phyloP scores from a whole-genome alignment of 2,329 filamentous ascomycete genomes.

The Diaporthe amygdali region DNA sequence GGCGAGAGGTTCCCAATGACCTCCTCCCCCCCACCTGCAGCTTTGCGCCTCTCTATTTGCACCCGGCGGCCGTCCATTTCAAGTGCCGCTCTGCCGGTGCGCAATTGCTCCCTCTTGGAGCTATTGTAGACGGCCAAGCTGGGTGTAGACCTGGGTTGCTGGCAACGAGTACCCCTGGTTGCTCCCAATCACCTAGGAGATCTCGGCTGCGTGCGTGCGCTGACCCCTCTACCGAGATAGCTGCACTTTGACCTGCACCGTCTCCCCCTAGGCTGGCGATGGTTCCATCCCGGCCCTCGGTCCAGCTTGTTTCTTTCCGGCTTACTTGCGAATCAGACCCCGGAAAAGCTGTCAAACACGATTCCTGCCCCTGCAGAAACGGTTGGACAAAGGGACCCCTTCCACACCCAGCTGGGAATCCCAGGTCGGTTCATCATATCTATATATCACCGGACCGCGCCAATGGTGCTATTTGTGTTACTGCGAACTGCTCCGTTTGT shows the following conservation, averaged over 20 bases:
- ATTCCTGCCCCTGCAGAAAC: constrained; percentile 18
- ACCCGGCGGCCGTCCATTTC: neutral
- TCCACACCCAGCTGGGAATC: neutral
- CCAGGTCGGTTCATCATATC: neutral
- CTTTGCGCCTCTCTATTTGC: constrained; percentile 1
- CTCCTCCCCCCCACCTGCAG: neutral
- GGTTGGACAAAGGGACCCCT: constrained; percentile 14
- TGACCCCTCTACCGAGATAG: neutral
- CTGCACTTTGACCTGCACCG: constrained; percentile 18
- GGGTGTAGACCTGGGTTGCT: neutral
- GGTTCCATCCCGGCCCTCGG: constrained; percentile 2
- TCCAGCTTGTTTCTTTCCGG: constrained; percentile 1
- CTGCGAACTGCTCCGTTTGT: constrained; percentile 12
- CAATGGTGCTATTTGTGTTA: constrained; percentile 16
- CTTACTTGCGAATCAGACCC: constrained; percentile 10
- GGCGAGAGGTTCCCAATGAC: neutral
- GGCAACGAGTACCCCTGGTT: neutral
- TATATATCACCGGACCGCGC: constrained; percentile 18
- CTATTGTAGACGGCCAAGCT: neutral
- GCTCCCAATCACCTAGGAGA: neutral
- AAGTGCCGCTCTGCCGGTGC: neutral
- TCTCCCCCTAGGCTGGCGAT: neutral
- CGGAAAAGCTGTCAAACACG: constrained; percentile 17
- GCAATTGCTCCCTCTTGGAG: constrained; percentile 8
- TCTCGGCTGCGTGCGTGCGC: constrained; percentile 16